These are phyloP conservation scores for Cladosporium sp. DNA, from an alignment of 2,329 filamentous ascomycete species.

Conservation along the genomic window DNA sequence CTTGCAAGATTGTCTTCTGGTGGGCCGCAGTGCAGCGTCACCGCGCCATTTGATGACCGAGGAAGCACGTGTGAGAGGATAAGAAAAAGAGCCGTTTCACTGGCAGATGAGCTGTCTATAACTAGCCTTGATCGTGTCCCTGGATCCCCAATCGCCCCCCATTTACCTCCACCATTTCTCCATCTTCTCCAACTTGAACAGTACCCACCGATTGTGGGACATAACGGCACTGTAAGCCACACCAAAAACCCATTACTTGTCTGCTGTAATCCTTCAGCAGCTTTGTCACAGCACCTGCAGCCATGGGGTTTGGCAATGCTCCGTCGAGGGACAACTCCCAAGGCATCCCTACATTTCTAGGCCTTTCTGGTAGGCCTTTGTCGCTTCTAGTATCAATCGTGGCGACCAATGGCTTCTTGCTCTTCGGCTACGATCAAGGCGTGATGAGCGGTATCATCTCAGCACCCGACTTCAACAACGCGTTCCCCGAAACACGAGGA, in stretches of 20 bases:
- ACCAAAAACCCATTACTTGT: neutral
- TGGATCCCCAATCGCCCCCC: neutral
- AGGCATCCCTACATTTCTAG: conserved; percentile 53
- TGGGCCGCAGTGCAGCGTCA: neutral
- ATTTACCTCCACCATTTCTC: neutral
- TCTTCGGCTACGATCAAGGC: conserved; percentile 29
- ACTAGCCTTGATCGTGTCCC: neutral
- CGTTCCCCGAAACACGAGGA: conserved; percentile 45
- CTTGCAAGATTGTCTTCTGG: neutral
- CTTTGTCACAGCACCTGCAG: neutral
- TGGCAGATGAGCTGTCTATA: neutral
- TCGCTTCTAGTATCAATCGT: conserved; percentile 61
- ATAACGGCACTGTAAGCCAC: neutral
- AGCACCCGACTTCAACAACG: conserved; percentile 59
- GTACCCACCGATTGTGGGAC: neutral
- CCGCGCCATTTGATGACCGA: neutral
- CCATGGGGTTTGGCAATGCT: conserved; percentile 12
- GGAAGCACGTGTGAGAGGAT: neutral
- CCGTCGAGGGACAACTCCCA: conserved; percentile 25
- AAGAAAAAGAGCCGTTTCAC: neutral
- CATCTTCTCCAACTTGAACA: conserved; percentile 1
- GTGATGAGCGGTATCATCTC: conserved; percentile 59
- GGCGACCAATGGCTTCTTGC: conserved; percentile 49
- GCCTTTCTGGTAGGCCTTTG: conserved; percentile 59
- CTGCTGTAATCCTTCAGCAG: neutral